Evolutionary conservation across 345 rosid species (phyloP).

Genomic region (Noccaea bulbosa): DNA sequence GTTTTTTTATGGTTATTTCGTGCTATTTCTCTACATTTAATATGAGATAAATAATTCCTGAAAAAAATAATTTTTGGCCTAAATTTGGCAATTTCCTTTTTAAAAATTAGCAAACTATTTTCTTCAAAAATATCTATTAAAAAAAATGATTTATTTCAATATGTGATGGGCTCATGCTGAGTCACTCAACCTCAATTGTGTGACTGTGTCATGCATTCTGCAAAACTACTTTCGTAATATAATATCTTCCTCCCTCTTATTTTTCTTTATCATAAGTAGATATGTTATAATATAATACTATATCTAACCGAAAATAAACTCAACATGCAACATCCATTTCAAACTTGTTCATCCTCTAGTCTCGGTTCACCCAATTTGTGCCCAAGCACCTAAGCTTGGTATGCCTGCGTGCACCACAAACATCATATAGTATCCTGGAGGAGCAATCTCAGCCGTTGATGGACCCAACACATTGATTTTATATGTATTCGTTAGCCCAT

Average conservation of each 20-base stretch:
- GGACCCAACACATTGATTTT: constrained; percentile 26
- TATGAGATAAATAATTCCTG: too few relatives aligned
- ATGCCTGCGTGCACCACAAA: constrained; percentile 67
- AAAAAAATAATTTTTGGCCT: too few relatives aligned
- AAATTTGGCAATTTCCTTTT: too few relatives aligned
- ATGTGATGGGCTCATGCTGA: not conserved
- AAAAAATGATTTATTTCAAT: constrained; percentile 1
- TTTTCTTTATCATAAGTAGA: not conserved
- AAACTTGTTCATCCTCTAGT: constrained; percentile 5
- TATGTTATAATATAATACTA: not conserved
- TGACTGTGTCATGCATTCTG: not conserved
- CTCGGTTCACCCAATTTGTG: constrained; percentile 50
- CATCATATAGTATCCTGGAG: constrained; percentile 78
- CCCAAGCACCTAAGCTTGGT: constrained; percentile 81
- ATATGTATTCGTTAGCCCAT: constrained; percentile 18
- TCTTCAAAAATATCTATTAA: not conserved
- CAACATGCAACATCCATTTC: constrained; percentile 31
- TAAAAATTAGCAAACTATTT: too few relatives aligned
- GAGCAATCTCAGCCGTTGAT: constrained; percentile 48
- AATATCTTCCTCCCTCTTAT: constrained; percentile 9
- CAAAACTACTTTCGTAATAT: not conserved
- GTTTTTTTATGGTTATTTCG: too few relatives aligned
- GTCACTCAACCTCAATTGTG: not conserved
- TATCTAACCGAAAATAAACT: not conserved
- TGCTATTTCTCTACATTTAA: too few relatives aligned